These are phyloP conservation scores for Talaromyces verruculosus DNA, from an alignment of 2,329 filamentous ascomycete species.

Conservation along the genomic window DNA sequence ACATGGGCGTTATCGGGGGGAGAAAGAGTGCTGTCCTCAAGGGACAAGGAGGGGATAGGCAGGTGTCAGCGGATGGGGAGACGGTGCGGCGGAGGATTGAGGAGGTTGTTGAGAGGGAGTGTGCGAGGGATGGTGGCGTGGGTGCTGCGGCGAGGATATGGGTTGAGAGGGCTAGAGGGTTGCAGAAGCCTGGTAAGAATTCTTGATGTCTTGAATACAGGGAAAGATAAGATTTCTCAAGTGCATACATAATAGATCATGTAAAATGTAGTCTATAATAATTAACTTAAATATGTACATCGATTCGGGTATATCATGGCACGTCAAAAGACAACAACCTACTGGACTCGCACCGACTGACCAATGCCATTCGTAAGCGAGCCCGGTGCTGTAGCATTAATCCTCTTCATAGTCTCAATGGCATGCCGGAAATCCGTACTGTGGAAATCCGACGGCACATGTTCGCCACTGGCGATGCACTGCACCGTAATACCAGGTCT, in stretches of 20 bases:
- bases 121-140: conserved; percentile 46
- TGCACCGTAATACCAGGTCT: conserved; percentile 88
- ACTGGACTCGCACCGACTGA: neutral
- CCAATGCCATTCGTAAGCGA: neutral
- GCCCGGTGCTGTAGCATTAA: conserved; percentile 25
- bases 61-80: conserved; percentile 45
- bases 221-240: neutral
- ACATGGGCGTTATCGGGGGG: conserved; percentile 76
- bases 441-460: conserved; percentile 45
- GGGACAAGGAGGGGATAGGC: conserved; percentile 31
- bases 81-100: conserved; percentile 62
- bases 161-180: conserved; percentile 52
- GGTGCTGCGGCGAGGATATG: conserved; percentile 49
- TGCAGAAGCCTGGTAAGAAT: conserved; percentile 32
- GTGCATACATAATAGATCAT: neutral
- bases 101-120: conserved; percentile 61
- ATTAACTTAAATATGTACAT: conserved; percentile 5
- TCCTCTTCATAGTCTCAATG: conserved; percentile 35
- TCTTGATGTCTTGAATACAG: neutral
- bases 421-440: conserved; percentile 41
- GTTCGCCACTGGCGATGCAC: conserved; percentile 87
- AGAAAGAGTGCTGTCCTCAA: conserved; percentile 25
- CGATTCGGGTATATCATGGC: neutral
- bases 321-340: neutral
- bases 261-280: neutral